Evolutionary conservation across 140 eudicot species (phyloP).

Genomic region (Stevia rebaudiana): DNA sequence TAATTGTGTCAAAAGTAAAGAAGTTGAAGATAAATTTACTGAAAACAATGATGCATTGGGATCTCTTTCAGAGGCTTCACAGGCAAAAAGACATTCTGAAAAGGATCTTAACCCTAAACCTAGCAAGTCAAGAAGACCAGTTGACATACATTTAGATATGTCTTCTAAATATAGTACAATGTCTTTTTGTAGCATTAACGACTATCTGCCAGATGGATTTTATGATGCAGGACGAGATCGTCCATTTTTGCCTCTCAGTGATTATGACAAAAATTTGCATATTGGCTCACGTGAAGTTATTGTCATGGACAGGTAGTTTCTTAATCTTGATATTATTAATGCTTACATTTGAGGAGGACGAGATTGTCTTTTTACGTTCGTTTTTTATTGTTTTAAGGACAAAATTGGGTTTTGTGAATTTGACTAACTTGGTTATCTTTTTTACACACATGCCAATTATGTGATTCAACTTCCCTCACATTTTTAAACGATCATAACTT

Average conservation of each 20-base stretch:
- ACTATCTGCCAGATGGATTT: conserved; percentile 83
- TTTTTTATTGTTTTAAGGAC: too few relatives aligned
- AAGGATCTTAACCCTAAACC: conserved; percentile 72
- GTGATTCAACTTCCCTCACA: too few relatives aligned
- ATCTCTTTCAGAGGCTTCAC: conserved; percentile 36
- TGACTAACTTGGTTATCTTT: too few relatives aligned
- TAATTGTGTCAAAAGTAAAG: conserved; percentile 27
- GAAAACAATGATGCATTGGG: conserved; percentile 27
- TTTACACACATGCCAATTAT: too few relatives aligned
- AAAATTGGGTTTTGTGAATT: too few relatives aligned
- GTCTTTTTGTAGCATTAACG: conserved; percentile 73
- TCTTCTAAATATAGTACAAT: conserved; percentile 58
- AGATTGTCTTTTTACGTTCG: too few relatives aligned
- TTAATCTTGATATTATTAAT: conserved; percentile 1
- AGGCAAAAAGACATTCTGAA: conserved; percentile 74
- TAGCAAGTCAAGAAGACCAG: conserved; percentile 57
- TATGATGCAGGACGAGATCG: conserved; percentile 99
- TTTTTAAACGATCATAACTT: too few relatives aligned
- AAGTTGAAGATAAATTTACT: conserved; percentile 24
- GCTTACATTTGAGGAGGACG: too few relatives aligned
- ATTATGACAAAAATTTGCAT: conserved; percentile 57
- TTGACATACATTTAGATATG: conserved; percentile 36
- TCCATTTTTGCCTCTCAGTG: conserved; percentile 67
- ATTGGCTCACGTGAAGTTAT: conserved; percentile 85
- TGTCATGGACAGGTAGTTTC: conserved; percentile 72